These are phyloP conservation scores for Malus asiatica DNA, from an alignment of 306 rosid genomes.

Conservation along the genomic window DNA sequence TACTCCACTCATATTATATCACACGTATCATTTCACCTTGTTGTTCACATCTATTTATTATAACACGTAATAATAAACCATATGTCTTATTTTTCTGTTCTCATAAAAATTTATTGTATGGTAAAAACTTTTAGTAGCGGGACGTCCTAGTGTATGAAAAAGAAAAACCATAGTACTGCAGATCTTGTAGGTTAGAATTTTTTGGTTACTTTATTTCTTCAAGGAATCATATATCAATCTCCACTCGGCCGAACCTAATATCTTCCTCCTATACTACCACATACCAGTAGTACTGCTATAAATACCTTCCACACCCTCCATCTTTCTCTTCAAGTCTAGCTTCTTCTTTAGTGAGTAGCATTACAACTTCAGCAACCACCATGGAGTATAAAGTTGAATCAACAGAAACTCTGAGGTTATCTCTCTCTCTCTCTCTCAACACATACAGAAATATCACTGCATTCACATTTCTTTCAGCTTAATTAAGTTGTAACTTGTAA, in stretches of 20 bases:
- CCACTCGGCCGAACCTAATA: conserved; percentile 26
- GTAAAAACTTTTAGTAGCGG: background rate
- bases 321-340: conserved; percentile 19
- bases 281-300: conserved; percentile 20
- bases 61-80: background rate
- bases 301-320: conserved; percentile 25
- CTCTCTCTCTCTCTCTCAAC: conserved; percentile 5
- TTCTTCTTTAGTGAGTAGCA: background rate
- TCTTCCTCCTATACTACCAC: background rate
- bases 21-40: fast-evolving
- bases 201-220: background rate
- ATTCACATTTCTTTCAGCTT: background rate
- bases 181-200: background rate
- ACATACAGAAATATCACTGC: background rate
- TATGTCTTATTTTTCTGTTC: too few relatives aligned
- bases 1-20: fast-evolving
- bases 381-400: conserved; percentile 53
- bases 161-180: background rate
- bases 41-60: too few relatives aligned
- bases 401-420: conserved; percentile 58
- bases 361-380: background rate
- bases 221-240: background rate
- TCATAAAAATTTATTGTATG: background rate
- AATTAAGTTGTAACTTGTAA: background rate
- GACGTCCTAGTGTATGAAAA: background rate